phyloP scores from a whole-genome alignment of 2,329 filamentous ascomycete species.

The Amauroascus niger region DNA sequence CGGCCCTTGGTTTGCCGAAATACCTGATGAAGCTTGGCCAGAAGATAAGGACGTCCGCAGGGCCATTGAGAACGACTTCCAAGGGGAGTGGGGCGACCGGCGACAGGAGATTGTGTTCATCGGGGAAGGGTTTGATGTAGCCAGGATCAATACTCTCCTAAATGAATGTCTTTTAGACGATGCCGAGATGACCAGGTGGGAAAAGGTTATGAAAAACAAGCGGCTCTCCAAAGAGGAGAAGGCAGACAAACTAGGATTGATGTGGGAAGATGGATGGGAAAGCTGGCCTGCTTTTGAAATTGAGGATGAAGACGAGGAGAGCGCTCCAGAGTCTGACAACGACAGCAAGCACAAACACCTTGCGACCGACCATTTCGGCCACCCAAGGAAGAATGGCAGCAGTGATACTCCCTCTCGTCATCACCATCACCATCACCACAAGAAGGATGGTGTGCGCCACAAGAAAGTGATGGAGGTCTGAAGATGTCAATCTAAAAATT shows the following conservation, averaged over 20 bases:
- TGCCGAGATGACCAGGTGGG: slow-evolving; percentile 48
- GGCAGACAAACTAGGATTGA: slow-evolving; percentile 38
- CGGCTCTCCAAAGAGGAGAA: slow-evolving; percentile 33
- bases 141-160: slow-evolving; percentile 36
- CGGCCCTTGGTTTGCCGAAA: slow-evolving; percentile 49
- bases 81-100: slow-evolving; percentile 54
- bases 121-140: slow-evolving; percentile 52
- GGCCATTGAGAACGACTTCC: slow-evolving; percentile 44
- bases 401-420: slow-evolving; percentile 17
- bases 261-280: slow-evolving; percentile 53
- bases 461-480: neutral
- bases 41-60: slow-evolving; percentile 41
- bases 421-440: slow-evolving; percentile 15
- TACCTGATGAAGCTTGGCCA: slow-evolving; percentile 45
- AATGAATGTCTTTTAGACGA: slow-evolving; percentile 55
- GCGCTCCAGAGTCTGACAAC: slow-evolving; percentile 15
- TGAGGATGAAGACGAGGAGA: slow-evolving; percentile 26
- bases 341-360: slow-evolving; percentile 24
- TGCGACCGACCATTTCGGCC: slow-evolving; percentile 25
- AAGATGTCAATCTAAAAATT: neutral
- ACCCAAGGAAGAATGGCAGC: slow-evolving; percentile 14
- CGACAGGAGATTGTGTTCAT: slow-evolving; percentile 67
- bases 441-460: neutral
- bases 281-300: slow-evolving; percentile 45
- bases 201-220: slow-evolving; percentile 42